Conservation (phyloP, 1,284 basidiomycete species). For the Naganishia sp. region DNA sequence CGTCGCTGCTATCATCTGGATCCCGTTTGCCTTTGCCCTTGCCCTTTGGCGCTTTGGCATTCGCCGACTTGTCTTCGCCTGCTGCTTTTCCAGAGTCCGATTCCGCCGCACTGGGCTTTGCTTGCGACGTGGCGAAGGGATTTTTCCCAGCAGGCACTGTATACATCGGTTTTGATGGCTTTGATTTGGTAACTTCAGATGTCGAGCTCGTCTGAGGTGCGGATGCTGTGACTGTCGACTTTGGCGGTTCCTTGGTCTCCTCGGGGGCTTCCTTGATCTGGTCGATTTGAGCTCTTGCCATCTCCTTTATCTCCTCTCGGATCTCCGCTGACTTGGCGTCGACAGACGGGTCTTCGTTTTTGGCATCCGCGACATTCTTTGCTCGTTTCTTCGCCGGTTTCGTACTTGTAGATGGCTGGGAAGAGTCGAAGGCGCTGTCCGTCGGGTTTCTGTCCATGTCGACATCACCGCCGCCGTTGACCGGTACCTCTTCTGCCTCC, state of each 20-base stretch:
- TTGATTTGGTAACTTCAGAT: not conserved
- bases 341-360: not conserved
- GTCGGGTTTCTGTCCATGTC: constrained; percentile 22
- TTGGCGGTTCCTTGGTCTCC: not conserved
- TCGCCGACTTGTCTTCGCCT: too few species aligned
- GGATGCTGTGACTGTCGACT: not conserved
- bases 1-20: constrained; percentile 41
- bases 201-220: not conserved
- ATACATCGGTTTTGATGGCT: not conserved
- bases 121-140: constrained; percentile 10
- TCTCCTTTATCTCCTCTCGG: constrained; percentile 16
- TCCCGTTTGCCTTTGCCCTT: constrained; percentile 29
- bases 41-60: not conserved
- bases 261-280: constrained; percentile 29
- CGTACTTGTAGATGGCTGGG: not conserved
- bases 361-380: not conserved
- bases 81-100: not conserved
- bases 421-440: not conserved
- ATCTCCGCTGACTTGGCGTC: constrained; percentile 8
- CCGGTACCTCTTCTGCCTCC: constrained; percentile 42
- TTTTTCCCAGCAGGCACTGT: not conserved
- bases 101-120: not conserved
- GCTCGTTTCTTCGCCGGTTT: constrained; percentile 16
- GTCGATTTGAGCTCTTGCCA: constrained; percentile 23
- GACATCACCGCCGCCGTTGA: constrained; percentile 21